Percentiles rank a stretch among this genome's conserved stretches.
These are phyloP conservation scores for Rhodotorula toruloides DNA, from an alignment of 768 basidiomycete genomes.

Conservation along the genomic window DNA sequence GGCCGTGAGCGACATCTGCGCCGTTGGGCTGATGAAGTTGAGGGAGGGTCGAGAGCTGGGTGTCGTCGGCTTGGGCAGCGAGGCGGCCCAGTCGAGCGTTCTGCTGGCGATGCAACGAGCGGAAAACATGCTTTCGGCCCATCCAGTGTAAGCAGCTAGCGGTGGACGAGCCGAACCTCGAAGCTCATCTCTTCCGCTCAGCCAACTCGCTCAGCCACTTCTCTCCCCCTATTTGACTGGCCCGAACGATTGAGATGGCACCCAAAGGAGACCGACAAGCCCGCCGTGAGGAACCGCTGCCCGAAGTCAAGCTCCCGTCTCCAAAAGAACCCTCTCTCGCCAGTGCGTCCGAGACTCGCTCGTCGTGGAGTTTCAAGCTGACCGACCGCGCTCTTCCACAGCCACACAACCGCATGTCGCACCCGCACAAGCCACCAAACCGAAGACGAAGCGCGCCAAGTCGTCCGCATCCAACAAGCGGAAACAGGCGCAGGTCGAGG, in stretches of 20 bases:
- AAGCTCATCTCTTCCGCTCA: too few species aligned
- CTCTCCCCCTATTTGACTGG: neutral
- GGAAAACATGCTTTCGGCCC: too few species aligned
- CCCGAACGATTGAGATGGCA: neutral
- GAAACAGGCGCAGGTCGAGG: slow-evolving; percentile 3
- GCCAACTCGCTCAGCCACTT: neutral
- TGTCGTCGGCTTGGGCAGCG: too few species aligned
- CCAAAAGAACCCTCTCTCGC: slow-evolving; percentile 14
- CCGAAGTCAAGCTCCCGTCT: neutral
- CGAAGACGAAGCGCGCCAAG: slow-evolving; percentile 19
- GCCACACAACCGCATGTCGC: slow-evolving; percentile 27
- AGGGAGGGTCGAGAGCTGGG: too few species aligned
- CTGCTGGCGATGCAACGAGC: too few species aligned
- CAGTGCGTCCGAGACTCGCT: neutral
- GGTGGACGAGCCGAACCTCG: too few species aligned
- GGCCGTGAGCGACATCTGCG: too few species aligned
- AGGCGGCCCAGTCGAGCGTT: too few species aligned
- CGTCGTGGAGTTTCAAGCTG: too few species aligned
- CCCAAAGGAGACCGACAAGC: too few species aligned
- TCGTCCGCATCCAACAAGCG: slow-evolving; percentile 10
- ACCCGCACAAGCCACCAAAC: slow-evolving; percentile 13
- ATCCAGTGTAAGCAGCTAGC: too few species aligned
- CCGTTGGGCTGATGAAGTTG: too few species aligned
- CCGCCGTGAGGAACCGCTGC: slow-evolving; percentile 6
- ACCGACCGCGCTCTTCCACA: neutral